These are phyloP conservation scores for Neurospora sp. DNA, from an alignment of 495 filamentous ascomycete genomes.

Conservation along the genomic window DNA sequence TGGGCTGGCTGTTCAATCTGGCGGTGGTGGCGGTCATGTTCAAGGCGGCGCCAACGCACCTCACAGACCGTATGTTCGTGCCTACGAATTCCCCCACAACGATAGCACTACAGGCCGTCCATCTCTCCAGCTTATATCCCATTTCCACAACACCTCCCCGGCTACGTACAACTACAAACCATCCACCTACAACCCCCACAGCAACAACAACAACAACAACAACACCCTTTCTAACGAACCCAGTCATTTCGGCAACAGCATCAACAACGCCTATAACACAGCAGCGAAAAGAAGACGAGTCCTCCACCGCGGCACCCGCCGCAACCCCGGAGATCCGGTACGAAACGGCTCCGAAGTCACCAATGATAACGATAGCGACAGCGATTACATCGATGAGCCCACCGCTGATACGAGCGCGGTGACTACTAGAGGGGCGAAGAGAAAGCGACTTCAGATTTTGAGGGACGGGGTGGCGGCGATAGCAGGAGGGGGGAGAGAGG, in stretches of 20 bases:
- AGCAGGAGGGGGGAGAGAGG: background rate
- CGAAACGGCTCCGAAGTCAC: background rate
- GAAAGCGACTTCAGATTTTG: background rate
- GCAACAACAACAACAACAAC: background rate
- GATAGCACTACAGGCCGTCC: background rate
- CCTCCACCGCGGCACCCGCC: background rate
- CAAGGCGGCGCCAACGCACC: background rate
- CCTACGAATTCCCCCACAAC: background rate
- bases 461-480: background rate
- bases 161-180: background rate
- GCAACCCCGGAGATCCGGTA: background rate
- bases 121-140: background rate
- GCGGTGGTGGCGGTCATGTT: background rate
- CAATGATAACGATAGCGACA: background rate
- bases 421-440: background rate
- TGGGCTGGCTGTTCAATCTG: background rate
- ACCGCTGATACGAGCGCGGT: background rate
- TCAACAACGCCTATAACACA: background rate
- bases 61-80: background rate
- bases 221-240: background rate
- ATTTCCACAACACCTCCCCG: background rate
- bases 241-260: background rate
- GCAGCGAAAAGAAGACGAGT: background rate
- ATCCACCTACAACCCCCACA: background rate
- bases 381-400: background rate